phyloP scores from a whole-genome alignment of 2,329 filamentous ascomycete genomes.

The Ophiostoma montium region DNA sequence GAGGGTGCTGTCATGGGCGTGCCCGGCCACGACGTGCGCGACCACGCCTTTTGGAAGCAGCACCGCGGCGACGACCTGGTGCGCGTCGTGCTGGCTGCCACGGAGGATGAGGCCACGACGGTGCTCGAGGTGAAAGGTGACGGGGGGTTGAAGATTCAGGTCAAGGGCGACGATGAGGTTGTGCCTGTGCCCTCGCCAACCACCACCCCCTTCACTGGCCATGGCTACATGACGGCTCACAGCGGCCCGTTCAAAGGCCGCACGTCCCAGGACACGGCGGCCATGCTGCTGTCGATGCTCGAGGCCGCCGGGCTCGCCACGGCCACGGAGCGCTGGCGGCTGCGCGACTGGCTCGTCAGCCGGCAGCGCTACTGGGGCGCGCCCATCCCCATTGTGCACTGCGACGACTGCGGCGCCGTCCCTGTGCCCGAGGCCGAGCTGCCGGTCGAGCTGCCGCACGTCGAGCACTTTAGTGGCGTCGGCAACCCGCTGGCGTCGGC shows the following conservation, averaged over 20 bases:
- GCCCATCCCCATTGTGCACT: slow-evolving; percentile 81
- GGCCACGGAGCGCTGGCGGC: slow-evolving; percentile 57
- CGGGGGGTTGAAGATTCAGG: not conserved
- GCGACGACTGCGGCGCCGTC: slow-evolving; percentile 59
- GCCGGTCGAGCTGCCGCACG: slow-evolving; percentile 59
- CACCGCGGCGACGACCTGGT: slow-evolving; percentile 49
- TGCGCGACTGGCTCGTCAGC: slow-evolving; percentile 82
- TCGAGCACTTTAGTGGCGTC: slow-evolving; percentile 48
- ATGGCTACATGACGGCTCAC: slow-evolving; percentile 52
- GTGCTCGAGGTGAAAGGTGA: slow-evolving; percentile 16
- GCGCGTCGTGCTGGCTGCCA: slow-evolving; percentile 44
- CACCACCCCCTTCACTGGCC: slow-evolving; percentile 39
- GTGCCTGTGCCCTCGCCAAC: not conserved
- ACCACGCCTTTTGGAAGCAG: slow-evolving; percentile 66
- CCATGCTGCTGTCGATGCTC: slow-evolving; percentile 44
- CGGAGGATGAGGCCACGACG: slow-evolving; percentile 32
- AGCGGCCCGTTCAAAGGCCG: slow-evolving; percentile 53
- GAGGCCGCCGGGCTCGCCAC: slow-evolving; percentile 43
- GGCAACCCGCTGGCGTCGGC: slow-evolving; percentile 67
- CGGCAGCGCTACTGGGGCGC: slow-evolving; percentile 89
- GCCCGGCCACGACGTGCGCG: slow-evolving; percentile 67
- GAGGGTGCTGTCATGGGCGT: slow-evolving; percentile 88
- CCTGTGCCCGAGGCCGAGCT: slow-evolving; percentile 64
- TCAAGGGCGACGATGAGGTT: not conserved
- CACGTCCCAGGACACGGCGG: slow-evolving; percentile 46